Evolutionary conservation across 1,284 basidiomycete genomes (phyloP), one percentile per base, ranked within the genome.

Genomic region (Naganishia albida): DNA sequence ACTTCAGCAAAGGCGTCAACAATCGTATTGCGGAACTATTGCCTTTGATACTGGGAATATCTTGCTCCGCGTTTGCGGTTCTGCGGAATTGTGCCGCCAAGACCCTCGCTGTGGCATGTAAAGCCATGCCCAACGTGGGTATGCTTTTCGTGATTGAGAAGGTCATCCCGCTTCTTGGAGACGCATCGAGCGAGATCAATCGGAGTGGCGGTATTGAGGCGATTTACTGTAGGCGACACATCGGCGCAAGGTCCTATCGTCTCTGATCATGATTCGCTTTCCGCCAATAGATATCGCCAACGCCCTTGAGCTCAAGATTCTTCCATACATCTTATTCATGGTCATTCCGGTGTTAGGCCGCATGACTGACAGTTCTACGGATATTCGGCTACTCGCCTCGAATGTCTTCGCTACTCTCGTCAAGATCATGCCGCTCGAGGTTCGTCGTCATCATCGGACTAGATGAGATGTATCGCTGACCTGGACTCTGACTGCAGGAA

Each of bases 391-490:
- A 43, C 87, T 93, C 6, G 89, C 96, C 0, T 98, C 96, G 8
- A 93, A 93, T 74, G 96, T 94, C 0, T 99, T 99, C 76, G 96
- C 96, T 0, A 90, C 92, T 2, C 82, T 99, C n/a, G 91, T 99
- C 71, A 98, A 99, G 82, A 95, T 99, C 89, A 93, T 99, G 7
- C 96, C 96, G 3, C 84, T 99, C 0, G 96, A 99, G 84, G 91
- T 91, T 67, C 70, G 82, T 71, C 18, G 16, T 7, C 8, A 12
- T 39, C 10, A 13, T 20, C 40, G 2, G 53, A 8, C 18, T 50
- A 2, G 13, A 23, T 23, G 20, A 23, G 23, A 6, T 26, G 20
- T 20, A 44, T 10, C 12, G 1, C 12, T 30, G 7, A 10, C 10
- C 23, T 30, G 18, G 25, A n/a, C 30, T 28, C 46, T 26, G 12